Percentiles rank a stretch among this genome's conserved stretches.
These are phyloP conservation scores for Moricandia moricandioides DNA, from an alignment of 345 rosid genomes.

Conservation along the genomic window DNA sequence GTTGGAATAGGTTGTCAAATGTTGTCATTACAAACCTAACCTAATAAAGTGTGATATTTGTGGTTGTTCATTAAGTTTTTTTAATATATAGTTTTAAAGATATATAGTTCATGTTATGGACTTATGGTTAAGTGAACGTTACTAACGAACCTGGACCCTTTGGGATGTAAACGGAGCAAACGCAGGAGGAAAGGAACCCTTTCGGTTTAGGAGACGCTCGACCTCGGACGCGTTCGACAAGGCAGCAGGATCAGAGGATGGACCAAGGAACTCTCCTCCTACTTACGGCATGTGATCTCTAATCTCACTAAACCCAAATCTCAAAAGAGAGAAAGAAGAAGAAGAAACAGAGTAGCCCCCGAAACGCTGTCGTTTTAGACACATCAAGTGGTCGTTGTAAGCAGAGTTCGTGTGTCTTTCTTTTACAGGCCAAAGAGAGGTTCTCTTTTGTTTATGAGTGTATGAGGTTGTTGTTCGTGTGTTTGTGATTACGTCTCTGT, in stretches of 20 bases:
- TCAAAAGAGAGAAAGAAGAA: not conserved
- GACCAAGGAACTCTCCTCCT: slow-evolving; percentile 74
- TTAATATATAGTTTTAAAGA: not conserved
- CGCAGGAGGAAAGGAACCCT: slow-evolving; percentile 75
- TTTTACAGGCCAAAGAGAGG: slow-evolving; percentile 6
- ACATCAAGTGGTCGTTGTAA: not conserved
- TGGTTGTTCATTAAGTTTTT: not conserved
- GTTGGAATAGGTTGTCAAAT: slow-evolving; percentile 7
- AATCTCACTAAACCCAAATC: slow-evolving; percentile 33
- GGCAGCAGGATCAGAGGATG: slow-evolving; percentile 49
- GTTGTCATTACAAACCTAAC: not conserved
- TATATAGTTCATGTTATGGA: not conserved
- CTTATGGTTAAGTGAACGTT: not conserved
- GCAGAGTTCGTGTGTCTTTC: not conserved
- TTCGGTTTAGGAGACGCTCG: slow-evolving; percentile 74
- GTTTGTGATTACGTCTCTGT: not conserved
- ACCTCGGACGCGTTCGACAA: slow-evolving; percentile 73
- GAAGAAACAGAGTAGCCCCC: not conserved
- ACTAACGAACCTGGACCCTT: slow-evolving; percentile 22
- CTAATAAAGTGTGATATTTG: too few relatives aligned
- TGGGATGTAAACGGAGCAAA: slow-evolving; percentile 41
- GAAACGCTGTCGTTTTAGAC: slow-evolving; percentile 1
- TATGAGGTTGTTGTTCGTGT: not conserved
- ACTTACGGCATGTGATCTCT: slow-evolving; percentile 75
- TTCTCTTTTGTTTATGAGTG: slow-evolving; percentile 7